phyloP scores from a whole-genome alignment of 352 stramenopile species.

The Pythium aquatile region DNA sequence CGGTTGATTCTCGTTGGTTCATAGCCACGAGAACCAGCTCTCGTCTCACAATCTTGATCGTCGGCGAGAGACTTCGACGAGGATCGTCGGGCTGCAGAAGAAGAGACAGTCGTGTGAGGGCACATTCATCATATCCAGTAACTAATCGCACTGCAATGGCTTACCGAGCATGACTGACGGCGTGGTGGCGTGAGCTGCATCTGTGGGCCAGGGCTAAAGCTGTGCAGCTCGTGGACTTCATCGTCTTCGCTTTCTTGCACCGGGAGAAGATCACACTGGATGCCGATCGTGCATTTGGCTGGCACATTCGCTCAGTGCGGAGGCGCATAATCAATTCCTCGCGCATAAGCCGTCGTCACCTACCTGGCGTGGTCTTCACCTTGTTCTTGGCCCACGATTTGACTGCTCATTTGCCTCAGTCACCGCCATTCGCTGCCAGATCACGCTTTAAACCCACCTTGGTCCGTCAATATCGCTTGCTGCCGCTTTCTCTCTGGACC shows the following conservation, averaged over 20 bases:
- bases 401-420: neutral
- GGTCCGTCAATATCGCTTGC: slow-evolving; percentile 14
- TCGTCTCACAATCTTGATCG: slow-evolving; percentile 23
- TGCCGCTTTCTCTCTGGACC: slow-evolving; percentile 10
- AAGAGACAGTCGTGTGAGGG: neutral
- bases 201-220: neutral
- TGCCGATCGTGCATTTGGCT: neutral
- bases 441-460: slow-evolving; percentile 7
- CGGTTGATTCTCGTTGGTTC: slow-evolving; percentile 1
- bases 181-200: slow-evolving; percentile 6
- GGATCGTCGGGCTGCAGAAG: slow-evolving; percentile 4
- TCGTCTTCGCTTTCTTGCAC: neutral
- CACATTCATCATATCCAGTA: neutral
- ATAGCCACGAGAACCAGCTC: slow-evolving; percentile 18
- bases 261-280: slow-evolving; percentile 17
- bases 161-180: neutral
- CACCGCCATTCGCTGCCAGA: neutral
- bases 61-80: slow-evolving; percentile 24
- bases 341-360: neutral
- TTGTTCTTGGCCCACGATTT: slow-evolving; percentile 8
- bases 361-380: neutral
- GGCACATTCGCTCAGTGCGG: neutral
- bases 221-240: slow-evolving; percentile 3
- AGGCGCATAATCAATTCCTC: neutral
- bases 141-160: neutral